Evolutionary conservation across 2,329 filamentous ascomycete genomes (phyloP).

Genomic region (Hypoxylon sp.): DNA sequence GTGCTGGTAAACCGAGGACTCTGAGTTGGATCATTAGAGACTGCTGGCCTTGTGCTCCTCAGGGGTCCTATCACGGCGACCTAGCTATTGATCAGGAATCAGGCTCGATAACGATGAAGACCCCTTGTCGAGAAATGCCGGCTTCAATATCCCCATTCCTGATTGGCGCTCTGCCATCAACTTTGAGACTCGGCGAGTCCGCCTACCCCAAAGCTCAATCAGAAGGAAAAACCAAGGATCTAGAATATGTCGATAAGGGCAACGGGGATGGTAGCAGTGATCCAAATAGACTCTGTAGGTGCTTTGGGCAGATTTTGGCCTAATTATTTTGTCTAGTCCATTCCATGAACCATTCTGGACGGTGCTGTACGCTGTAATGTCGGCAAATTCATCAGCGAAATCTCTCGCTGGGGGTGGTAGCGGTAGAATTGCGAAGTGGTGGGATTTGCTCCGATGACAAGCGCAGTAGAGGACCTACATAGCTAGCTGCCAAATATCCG

Average conservation of each 20-base stretch:
- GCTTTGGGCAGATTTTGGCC: neutral
- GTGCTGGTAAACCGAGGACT: neutral
- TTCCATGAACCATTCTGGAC: neutral
- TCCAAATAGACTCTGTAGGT: neutral
- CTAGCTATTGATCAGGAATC: constrained; percentile 9
- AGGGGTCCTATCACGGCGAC: neutral
- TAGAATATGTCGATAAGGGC: neutral
- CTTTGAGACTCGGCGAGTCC: neutral
- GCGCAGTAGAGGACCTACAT: constrained; percentile 4
- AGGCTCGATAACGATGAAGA: neutral
- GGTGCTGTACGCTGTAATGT: too few species aligned
- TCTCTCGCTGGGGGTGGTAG: constrained; percentile 3
- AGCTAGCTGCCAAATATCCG: neutral
- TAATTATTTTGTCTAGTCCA: neutral
- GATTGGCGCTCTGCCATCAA: neutral
- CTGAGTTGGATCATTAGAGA: constrained; percentile 7
- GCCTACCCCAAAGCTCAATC: neutral
- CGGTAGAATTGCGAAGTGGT: neutral
- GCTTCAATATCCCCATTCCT: neutral
- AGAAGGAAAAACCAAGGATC: constrained; percentile 2
- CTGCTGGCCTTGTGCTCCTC: neutral
- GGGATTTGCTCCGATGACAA: constrained; percentile 3
- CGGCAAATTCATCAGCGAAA: too few species aligned
- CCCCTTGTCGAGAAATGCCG: neutral
- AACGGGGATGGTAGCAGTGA: too few species aligned